Evolutionary conservation across 495 filamentous ascomycete species (phyloP), one percentile per base, ranked within the genome.

Genomic region (Aspergillus saccharolyticus): DNA sequence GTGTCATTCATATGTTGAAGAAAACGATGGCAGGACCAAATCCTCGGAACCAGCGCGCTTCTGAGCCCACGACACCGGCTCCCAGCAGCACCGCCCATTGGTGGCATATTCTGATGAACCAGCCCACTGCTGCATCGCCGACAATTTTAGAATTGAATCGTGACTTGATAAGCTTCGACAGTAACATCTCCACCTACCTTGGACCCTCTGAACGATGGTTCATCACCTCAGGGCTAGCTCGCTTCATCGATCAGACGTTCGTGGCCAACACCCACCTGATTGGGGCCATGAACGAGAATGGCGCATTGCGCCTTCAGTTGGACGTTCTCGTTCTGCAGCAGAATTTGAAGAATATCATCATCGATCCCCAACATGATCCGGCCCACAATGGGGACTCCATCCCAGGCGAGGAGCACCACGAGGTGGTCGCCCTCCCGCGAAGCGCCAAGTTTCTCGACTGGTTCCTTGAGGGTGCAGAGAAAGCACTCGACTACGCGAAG

Each of bases 251-350:
- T 57, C 76, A 75, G 20, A 80, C 84, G 49, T 83, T 96, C 33
- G 80, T 91, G 19, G 68, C 81, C n/a, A 82, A 85, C 61, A 82
- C 82, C 10, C 72, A 70, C 12, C 76, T 78, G 56, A 86, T 91
- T 47, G 80, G 82, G 33, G 80, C 80, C 2, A 85, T 95, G 80
- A 92, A 95, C 59, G 72, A 73, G 33, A 79, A 85, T 55, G 94
- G 95, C 16, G 89, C 85, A 59, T 80, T 83, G 19, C 81, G 90
- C 7, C 88, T 97, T 78, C 86, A 89, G 63, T 81, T 97, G 25
- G 95, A 97, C 65, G 89, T 97, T 46, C 78, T 96, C 9, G 94
- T 98, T 47, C 74, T 98, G 25, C 92, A 96, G 66, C 95, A 97
- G 63, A 96, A 96, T 61, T 80, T 98, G 52, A 95, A 92, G 72